Percentiles rank a stretch among this genome's conserved stretches.
Evolutionary conservation across 768 basidiomycete genomes (phyloP).

Genomic region (Leccinum truebloodii): DNA sequence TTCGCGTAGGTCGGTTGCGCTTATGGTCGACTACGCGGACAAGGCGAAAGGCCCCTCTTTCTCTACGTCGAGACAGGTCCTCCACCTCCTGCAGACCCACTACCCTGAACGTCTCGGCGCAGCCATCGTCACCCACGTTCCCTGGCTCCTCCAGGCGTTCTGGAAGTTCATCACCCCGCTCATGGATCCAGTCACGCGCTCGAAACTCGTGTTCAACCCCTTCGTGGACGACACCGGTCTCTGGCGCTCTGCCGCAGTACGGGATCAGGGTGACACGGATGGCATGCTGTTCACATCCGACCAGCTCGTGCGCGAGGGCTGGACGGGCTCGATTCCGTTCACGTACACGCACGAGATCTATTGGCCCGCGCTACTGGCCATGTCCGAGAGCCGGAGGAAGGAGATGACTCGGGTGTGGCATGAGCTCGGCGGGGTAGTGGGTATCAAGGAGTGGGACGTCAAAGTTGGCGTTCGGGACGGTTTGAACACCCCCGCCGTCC

Average conservation of each 20-base stretch:
- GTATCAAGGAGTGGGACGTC: conserved; percentile 79
- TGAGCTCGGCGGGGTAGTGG: conserved; percentile 64
- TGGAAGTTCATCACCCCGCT: conserved; percentile 79
- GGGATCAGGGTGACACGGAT: conserved; percentile 19
- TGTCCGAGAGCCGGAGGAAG: conserved; percentile 52
- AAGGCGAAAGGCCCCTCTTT: conserved; percentile 59
- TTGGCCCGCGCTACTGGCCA: conserved; percentile 63
- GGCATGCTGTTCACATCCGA: conserved; percentile 58
- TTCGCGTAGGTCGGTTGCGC: conserved; percentile 53
- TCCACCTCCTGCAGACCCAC: conserved; percentile 74
- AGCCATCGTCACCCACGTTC: conserved; percentile 77
- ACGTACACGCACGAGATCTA: conserved; percentile 75
- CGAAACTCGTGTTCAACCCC: conserved; percentile 78
- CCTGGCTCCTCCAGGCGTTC: conserved; percentile 73
- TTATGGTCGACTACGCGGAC: conserved; percentile 80
- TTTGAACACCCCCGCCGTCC: not conserved
- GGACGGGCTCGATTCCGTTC: conserved; percentile 69
- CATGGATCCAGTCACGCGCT: conserved; percentile 78
- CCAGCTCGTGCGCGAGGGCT: conserved; percentile 68
- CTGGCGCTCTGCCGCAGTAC: conserved; percentile 27
- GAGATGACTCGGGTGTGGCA: conserved; percentile 64
- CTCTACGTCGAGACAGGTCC: conserved; percentile 39
- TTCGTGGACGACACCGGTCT: conserved; percentile 27
- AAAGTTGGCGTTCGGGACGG: conserved; percentile 41
- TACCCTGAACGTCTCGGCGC: conserved; percentile 85